Conservation (phyloP, 2,329 filamentous ascomycete species). For the Pestalotiopsis sp. region DNA sequence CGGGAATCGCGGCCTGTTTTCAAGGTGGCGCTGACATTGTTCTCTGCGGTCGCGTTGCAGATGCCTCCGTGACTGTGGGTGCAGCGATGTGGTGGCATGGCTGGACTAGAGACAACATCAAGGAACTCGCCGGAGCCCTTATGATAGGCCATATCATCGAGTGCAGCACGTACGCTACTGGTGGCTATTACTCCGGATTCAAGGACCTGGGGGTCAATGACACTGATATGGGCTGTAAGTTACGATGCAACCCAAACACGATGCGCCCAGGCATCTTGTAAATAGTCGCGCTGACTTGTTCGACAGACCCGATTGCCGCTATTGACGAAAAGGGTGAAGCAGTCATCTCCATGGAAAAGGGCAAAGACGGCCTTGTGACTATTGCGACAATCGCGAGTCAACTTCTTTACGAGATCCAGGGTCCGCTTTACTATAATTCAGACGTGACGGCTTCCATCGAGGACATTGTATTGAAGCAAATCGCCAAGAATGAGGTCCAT, state of each 20-base stretch:
- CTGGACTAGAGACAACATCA: slow-evolving; percentile 42
- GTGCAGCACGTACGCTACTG: slow-evolving; percentile 44
- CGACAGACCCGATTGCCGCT: slow-evolving; percentile 9
- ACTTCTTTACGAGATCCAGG: slow-evolving; percentile 48
- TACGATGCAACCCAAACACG: not conserved
- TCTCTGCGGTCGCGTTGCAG: slow-evolving; percentile 40
- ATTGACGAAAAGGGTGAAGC: slow-evolving; percentile 6
- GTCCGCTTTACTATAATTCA: slow-evolving; percentile 44
- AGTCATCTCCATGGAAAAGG: slow-evolving; percentile 23
- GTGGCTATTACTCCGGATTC: slow-evolving; percentile 47
- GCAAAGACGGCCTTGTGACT: slow-evolving; percentile 22
- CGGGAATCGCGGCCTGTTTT: slow-evolving; percentile 38
- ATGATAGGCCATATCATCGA: slow-evolving; percentile 47
- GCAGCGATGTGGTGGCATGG: slow-evolving; percentile 44
- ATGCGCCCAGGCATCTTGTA: not conserved
- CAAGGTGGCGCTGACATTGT: slow-evolving; percentile 37
- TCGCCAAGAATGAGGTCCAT: slow-evolving; percentile 28
- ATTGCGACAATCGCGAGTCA: slow-evolving; percentile 36
- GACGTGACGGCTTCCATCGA: slow-evolving; percentile 41
- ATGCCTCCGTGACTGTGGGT: slow-evolving; percentile 48
- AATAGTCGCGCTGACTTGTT: not conserved
- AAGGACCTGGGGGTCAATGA: slow-evolving; percentile 24
- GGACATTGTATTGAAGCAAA: slow-evolving; percentile 40
- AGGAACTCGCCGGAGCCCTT: slow-evolving; percentile 42
- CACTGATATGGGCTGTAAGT: slow-evolving; percentile 37